A percentile compares a stretch with the other conserved stretches of the same genome.
phyloP scores from a whole-genome alignment of 495 filamentous ascomycete genomes.

The Tuber borchii region DNA sequence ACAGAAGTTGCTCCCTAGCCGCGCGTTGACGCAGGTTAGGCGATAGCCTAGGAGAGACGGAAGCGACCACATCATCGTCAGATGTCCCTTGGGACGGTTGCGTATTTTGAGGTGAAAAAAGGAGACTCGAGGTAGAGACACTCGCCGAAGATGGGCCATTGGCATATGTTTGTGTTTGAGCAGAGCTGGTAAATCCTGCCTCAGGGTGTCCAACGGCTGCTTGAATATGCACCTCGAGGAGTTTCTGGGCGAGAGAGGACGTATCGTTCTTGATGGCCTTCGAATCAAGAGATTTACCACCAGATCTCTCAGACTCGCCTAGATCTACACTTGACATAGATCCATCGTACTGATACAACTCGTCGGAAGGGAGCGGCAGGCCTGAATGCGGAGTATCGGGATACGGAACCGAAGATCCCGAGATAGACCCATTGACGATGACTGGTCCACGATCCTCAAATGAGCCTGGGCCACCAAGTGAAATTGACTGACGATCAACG shows the following conservation, averaged over 20 bases:
- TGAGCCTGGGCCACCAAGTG: conserved; percentile 41
- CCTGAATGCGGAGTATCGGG: conserved; percentile 16
- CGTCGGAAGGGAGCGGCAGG: conserved; percentile 31
- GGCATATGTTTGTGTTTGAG: conserved; percentile 12
- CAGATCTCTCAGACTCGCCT: conserved; percentile 24
- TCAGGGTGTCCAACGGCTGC: conserved; percentile 22
- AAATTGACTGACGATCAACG: conserved; percentile 31
- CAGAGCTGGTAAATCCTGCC: conserved; percentile 11
- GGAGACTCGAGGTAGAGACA: conserved; percentile 15
- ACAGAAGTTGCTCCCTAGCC: conserved; percentile 30
- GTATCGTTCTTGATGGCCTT: conserved; percentile 14
- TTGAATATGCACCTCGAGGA: conserved; percentile 38
- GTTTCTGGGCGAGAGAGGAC: conserved; percentile 33
- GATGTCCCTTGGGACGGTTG: conserved; percentile 17
- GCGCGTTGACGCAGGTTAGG: conserved; percentile 32
- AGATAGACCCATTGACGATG: conserved; percentile 41
- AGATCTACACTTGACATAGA: conserved; percentile 17
- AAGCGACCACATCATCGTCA: conserved; percentile 27
- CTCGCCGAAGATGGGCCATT: conserved; percentile 13
- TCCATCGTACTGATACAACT: conserved; percentile 27
- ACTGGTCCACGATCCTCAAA: conserved; percentile 31
- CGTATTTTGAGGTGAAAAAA: conserved; percentile 21
- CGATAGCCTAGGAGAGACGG: conserved; percentile 27
- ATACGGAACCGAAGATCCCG: conserved; percentile 28
- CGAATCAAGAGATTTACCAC: conserved; percentile 15